Evolutionary conservation across 352 stramenopile species (phyloP), one percentile per base, ranked within the genome.

Genomic region (Pythium oligandrum): DNA sequence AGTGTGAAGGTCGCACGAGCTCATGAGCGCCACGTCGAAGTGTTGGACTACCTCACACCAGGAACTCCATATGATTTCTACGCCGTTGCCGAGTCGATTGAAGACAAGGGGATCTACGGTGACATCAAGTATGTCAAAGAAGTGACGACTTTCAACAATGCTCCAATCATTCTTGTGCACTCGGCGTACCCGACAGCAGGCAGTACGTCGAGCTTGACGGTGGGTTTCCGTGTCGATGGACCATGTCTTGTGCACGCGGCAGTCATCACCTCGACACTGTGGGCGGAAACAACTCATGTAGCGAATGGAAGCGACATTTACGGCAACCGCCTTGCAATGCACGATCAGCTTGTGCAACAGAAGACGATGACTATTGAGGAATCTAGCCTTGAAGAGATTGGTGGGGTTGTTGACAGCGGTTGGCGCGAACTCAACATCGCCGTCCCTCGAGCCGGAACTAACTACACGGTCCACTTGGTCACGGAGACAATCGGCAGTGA

Each of bases 401-500:
- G 42, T 2, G 51, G 55, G 4, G 43, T 49, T 2, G 46, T 56
- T 3, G 64, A 71, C 55, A 78, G 69, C 12, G 75, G 69, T 4
- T 87, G 75, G 70, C 53, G 54, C 33, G 73, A 88, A 49, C 49
- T 90, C 31, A 70, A 80, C 10, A 59, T 92, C 26, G 55, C 53
- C 11, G 81, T 90, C 0, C 79, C 83, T 7, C 55, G 61, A 3
- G 52, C 77, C 8, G 75, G 73, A 4, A 47, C 57, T 0, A 88
- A 86, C 55, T 90, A 91, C 64, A 88, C 78, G 0, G 62, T 91
- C n/a, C 67, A 82, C 47, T 52, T 93, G 8, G 79, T 90, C 7
- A 86, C 83, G 0, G 83, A 93, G 55, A 93, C 80, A 1, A 66
- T 61, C 6, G 55, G 50, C 38, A 91, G 80, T 39, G 76, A 83